These are phyloP conservation scores for Astrephomene gubernaculifera DNA, from an alignment of 139 green algal species.

Conservation along the genomic window DNA sequence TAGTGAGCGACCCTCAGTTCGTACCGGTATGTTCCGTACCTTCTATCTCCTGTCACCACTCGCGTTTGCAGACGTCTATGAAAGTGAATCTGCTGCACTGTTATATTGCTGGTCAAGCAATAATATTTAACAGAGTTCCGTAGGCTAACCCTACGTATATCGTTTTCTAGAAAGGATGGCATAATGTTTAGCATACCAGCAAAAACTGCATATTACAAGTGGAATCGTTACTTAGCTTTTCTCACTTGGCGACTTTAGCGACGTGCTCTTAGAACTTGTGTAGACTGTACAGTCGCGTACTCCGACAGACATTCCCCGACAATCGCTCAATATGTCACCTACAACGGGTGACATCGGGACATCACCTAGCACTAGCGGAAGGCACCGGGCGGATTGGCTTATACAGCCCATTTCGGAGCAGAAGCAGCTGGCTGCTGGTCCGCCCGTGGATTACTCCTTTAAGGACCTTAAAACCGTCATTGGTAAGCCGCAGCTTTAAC, in stretches of 20 bases:
- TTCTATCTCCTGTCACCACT: not conserved
- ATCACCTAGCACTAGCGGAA: not conserved
- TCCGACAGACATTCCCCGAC: not conserved
- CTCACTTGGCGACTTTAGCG: not conserved
- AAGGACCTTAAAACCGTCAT: slow-evolving; percentile 28
- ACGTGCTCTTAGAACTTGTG: not conserved
- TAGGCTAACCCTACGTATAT: too few relatives aligned
- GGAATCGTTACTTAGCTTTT: not conserved
- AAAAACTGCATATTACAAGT: not conserved
- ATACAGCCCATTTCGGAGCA: slow-evolving; percentile 2
- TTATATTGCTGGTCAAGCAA: not conserved
- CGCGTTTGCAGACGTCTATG: not conserved
- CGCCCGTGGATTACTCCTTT: slow-evolving; percentile 36
- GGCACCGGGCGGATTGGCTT: not conserved
- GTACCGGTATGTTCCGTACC: not conserved
- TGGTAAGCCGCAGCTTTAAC: not conserved
- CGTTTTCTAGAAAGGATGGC: too few relatives aligned
- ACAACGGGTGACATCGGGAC: not conserved
- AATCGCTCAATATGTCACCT: not conserved
- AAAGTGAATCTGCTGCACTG: not conserved
- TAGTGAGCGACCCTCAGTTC: too few relatives aligned
- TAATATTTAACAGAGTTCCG: not conserved
- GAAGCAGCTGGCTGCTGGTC: slow-evolving; percentile 22
- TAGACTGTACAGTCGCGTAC: not conserved
- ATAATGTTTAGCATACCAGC: not conserved